phyloP scores from a whole-genome alignment of 441 rosid genomes.

The Syzygium syzygioides region DNA sequence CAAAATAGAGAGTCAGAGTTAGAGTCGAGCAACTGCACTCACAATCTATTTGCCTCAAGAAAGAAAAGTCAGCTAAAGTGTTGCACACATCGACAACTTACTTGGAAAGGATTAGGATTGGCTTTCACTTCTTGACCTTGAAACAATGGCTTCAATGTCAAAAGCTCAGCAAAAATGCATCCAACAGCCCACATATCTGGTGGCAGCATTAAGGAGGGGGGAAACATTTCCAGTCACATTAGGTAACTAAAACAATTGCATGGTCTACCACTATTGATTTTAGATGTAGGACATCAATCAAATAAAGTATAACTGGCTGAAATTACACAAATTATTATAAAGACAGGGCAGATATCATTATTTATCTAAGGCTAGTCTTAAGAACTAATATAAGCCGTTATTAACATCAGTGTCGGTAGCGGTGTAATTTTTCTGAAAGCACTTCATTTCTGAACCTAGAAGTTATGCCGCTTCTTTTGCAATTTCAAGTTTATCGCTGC shows the following conservation, averaged over 20 bases:
- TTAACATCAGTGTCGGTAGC: not conserved
- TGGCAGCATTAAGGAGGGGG: conserved; percentile 7
- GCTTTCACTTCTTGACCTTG: conserved; percentile 94
- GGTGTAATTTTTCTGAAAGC: not conserved
- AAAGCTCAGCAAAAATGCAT: conserved; percentile 92
- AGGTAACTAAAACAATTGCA: not conserved
- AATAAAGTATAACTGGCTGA: not conserved
- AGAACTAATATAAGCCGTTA: not conserved
- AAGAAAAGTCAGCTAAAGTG: not conserved
- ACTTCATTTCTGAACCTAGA: not conserved
- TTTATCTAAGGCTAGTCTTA: not conserved
- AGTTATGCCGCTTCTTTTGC: not conserved
- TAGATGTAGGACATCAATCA: not conserved
- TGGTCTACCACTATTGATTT: not conserved
- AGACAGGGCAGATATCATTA: not conserved
- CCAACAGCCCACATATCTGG: conserved; percentile 94
- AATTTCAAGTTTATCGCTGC: not conserved
- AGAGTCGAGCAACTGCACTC: not conserved
- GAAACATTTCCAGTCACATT: not conserved
- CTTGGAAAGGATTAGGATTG: conserved; percentile 78
- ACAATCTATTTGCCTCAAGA: not conserved
- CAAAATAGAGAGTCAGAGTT: not conserved
- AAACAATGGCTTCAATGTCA: conserved; percentile 92
- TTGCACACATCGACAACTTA: not conserved
- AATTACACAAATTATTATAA: not conserved